These are phyloP conservation scores for Gossypium lobatum DNA, from an alignment of 441 rosid species.

Conservation along the genomic window DNA sequence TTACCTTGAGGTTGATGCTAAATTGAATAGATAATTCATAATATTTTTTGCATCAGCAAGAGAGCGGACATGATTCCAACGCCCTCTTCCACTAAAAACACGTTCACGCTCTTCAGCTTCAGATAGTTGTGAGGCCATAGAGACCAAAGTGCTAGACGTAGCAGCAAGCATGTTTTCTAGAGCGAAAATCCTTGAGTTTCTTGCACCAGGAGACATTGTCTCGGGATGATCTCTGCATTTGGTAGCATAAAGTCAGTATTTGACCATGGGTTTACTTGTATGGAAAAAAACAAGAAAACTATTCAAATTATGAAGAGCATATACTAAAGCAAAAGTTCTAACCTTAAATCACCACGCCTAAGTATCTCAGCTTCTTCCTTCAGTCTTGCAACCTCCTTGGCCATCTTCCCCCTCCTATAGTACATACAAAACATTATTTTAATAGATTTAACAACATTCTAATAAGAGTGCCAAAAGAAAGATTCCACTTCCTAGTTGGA, in stretches of 20 bases:
- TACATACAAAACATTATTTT: constrained; percentile 13
- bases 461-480: neutral
- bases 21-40: constrained; percentile 76
- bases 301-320: neutral
- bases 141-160: constrained; percentile 77
- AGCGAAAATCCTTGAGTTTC: constrained; percentile 90
- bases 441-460: constrained; percentile 12
- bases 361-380: constrained; percentile 70
- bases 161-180: constrained; percentile 93
- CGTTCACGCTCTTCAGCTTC: constrained; percentile 97
- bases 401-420: constrained; percentile 86
- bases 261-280: neutral
- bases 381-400: constrained; percentile 70
- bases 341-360: constrained; percentile 61
- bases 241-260: constrained; percentile 9
- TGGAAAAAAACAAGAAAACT: neutral
- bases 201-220: constrained; percentile 91
- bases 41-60: constrained; percentile 80
- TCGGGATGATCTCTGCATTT: constrained; percentile 50
- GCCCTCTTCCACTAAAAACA: constrained; percentile 81
- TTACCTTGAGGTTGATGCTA: constrained; percentile 88
- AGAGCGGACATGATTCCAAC: constrained; percentile 94
- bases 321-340: constrained; percentile 13
- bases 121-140: constrained; percentile 96
- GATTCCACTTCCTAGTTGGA: neutral